These are phyloP conservation scores for Xylariomycetidae sp. DNA, from an alignment of 2,329 filamentous ascomycete genomes.

Conservation along the genomic window DNA sequence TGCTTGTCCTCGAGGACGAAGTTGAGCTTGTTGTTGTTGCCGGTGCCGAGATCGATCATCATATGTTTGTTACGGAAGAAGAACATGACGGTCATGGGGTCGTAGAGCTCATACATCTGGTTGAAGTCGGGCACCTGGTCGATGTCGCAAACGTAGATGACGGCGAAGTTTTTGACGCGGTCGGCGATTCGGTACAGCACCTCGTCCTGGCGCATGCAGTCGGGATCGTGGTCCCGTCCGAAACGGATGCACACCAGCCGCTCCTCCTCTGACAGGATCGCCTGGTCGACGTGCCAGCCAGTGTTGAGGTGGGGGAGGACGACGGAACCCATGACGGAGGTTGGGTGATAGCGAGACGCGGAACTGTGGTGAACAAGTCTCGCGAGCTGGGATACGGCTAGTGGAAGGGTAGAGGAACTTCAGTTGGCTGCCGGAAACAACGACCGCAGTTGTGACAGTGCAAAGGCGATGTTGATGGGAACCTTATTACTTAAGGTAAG, in stretches of 20 bases:
- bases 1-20: slow-evolving; percentile 97
- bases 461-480: too few relatives aligned
- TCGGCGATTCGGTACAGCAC: slow-evolving; percentile 93
- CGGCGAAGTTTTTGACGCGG: slow-evolving; percentile 86
- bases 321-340: slow-evolving; percentile 64
- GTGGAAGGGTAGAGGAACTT: too few relatives aligned
- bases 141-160: slow-evolving; percentile 81
- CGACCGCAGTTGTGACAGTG: too few relatives aligned
- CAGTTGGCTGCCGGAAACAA: too few relatives aligned
- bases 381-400: too few relatives aligned
- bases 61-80: slow-evolving; percentile 99
- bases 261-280: slow-evolving; percentile 83
- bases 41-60: slow-evolving; percentile 96
- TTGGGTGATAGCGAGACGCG: too few relatives aligned
- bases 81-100: slow-evolving; percentile 93
- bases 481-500: too few relatives aligned
- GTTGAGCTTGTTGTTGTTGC: slow-evolving; percentile 98
- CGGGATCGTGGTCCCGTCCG: slow-evolving; percentile 76
- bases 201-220: slow-evolving; percentile 75
- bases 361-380: too few relatives aligned
- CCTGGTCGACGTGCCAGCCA: slow-evolving; percentile 98
- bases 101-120: slow-evolving; percentile 89
- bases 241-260: slow-evolving; percentile 91
- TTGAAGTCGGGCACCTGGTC: slow-evolving; percentile 91
- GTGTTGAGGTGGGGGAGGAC: slow-evolving; percentile 85